Percentiles rank a stretch among this genome's conserved stretches.
These are phyloP conservation scores for Silene conica DNA, from an alignment of 148 eudicot species.

Conservation along the genomic window DNA sequence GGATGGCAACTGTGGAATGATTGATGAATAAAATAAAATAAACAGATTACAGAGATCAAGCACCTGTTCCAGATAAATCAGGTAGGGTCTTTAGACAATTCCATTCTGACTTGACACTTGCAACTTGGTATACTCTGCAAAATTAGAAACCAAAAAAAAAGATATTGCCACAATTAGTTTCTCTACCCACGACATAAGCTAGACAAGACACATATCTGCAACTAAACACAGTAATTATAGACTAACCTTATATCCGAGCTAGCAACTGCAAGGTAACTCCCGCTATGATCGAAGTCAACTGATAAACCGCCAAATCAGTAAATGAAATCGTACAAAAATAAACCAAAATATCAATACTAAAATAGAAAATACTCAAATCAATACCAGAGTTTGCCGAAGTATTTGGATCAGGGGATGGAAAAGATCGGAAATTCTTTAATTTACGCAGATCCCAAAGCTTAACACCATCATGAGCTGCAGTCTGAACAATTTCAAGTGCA, in stretches of 20 bases:
- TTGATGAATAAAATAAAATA: not conserved
- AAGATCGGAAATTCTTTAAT: constrained; percentile 76
- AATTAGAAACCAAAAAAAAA: not conserved
- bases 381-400: constrained; percentile 83
- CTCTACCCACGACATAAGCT: not conserved
- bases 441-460: constrained; percentile 96
- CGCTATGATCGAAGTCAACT: constrained; percentile 98
- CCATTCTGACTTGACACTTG: constrained; percentile 92
- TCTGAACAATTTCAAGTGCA: constrained; percentile 37
- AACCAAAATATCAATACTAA: not conserved
- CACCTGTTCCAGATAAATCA: constrained; percentile 96
- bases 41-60: constrained; percentile 5
- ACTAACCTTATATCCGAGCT: constrained; percentile 81
- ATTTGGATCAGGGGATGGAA: constrained; percentile 63
- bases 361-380: not conserved
- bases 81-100: constrained; percentile 76
- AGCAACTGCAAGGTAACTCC: constrained; percentile 85
- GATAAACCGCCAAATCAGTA: constrained; percentile 26
- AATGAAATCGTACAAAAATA: not conserved
- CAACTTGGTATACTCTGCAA: constrained; percentile 91
- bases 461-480: constrained; percentile 96
- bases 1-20: too few relatives aligned
- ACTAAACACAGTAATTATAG: not conserved
- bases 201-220: not conserved
- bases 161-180: not conserved